phyloP scores from a whole-genome alignment of 768 basidiomycete genomes.

The Cystofilobasidium bisporidii region DNA sequence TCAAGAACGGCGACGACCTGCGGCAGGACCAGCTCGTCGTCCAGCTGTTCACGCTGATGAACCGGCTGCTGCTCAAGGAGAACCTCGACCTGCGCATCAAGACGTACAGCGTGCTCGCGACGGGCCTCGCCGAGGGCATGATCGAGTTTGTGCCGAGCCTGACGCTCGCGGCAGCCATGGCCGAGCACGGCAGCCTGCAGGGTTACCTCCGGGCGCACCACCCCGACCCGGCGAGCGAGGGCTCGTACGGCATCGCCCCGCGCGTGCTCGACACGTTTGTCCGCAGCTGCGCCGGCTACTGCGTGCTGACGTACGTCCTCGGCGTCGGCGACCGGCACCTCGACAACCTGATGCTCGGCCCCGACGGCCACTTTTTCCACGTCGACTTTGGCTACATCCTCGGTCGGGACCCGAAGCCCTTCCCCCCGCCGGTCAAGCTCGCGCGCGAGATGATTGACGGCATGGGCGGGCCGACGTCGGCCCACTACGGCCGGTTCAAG shows the following conservation, averaged over 20 bases:
- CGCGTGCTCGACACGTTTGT: slow-evolving; percentile 92
- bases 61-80: slow-evolving; percentile 81
- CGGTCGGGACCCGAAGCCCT: slow-evolving; percentile 93
- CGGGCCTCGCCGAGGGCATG: slow-evolving; percentile 87
- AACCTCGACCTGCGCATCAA: slow-evolving; percentile 85
- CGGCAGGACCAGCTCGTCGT: slow-evolving; percentile 97
- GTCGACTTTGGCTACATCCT: slow-evolving; percentile 99
- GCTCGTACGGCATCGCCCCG: slow-evolving; percentile 89
- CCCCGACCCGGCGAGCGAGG: slow-evolving; percentile 89
- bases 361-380: slow-evolving; percentile 98
- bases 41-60: slow-evolving; percentile 98
- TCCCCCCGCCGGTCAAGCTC: slow-evolving; percentile 94
- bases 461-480: slow-evolving; percentile 92
- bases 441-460: slow-evolving; percentile 99
- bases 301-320: slow-evolving; percentile 88
- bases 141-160: slow-evolving; percentile 91
- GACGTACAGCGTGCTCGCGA: slow-evolving; percentile 87
- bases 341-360: slow-evolving; percentile 83
- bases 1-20: slow-evolving; percentile 98
- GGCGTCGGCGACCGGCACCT: slow-evolving; percentile 96
- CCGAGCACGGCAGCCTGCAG: slow-evolving; percentile 59
- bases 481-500: slow-evolving; percentile 95
- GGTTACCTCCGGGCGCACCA: slow-evolving; percentile 77
- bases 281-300: slow-evolving; percentile 94
- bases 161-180: slow-evolving; percentile 87